Base-by-base conservation (phyloP, 441 rosid genomes). In the Theobroma grandiflorum region DNA sequence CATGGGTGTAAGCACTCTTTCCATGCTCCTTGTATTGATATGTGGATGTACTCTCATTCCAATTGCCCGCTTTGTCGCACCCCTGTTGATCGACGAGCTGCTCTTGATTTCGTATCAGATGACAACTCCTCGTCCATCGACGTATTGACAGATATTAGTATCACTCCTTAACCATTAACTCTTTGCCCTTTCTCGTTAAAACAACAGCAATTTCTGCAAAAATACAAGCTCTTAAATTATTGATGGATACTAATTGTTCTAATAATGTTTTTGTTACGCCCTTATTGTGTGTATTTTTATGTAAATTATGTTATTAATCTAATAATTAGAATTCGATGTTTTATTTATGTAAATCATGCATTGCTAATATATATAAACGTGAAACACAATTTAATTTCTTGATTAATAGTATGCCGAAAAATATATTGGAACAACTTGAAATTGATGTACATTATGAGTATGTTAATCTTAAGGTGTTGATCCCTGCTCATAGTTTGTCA, bases 21-120 rank as follows among this genome's bases (percentile, higher is more conserved):
- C 4, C 75, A 52, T 35, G 75, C 61, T 33, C 45, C 62, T 71
- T 71, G 45, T 35, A 71, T 71, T 8, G 75, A 71, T 71, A 71
- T 18, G 75, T 71, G 75, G 75, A 71, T 52, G 47, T 71, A 49
- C 22, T 33, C 75, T 55, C 75, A 71, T 33, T 50, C 43, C 15
- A 71, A 4, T 71, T 71, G 75, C 59, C 45, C 61, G 8, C 16
- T 71, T 49, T 71, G 61, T 5, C 75, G 75, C 2, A 71, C 61
- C 31, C 26, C 61, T 5, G 75, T 50, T 12, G 15, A 50, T 18
- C 61, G 61, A 26, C 59, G 15, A 2, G 26, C 75, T 31, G 26
- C 20, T 33, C 4, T 14, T 63, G 42, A 63, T 33, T 63, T 6
- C 2, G 2, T 4, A 2, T 33, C 16, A 0, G 18, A 31, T n/a